Percentiles rank a stretch among this genome's conserved stretches.
Conservation (phyloP, 306 rosid genomes). For the Vachellia collinsii region DNA sequence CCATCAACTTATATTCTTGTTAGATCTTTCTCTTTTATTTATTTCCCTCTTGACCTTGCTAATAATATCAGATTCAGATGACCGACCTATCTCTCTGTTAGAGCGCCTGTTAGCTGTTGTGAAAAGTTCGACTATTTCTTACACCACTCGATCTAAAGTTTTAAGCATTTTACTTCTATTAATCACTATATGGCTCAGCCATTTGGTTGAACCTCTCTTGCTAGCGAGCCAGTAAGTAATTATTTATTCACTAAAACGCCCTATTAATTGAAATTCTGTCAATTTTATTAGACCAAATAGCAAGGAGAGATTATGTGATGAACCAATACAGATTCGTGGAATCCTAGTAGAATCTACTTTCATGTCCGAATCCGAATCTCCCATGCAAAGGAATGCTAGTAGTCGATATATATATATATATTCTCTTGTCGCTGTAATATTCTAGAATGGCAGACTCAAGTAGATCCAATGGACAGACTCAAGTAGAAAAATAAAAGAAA, state of each 20-base stretch:
- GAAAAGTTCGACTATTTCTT: neutral
- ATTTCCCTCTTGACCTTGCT: neutral
- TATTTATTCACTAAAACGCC: neutral
- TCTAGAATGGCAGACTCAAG: no score
- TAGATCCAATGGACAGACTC: neutral
- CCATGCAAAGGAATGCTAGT: slow-evolving; percentile 39
- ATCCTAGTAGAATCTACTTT: slow-evolving; percentile 41
- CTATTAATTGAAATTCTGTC: neutral
- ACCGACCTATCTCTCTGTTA: no score
- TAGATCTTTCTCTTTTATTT: no score
- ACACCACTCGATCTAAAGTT: neutral
- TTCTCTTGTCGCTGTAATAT: neutral
- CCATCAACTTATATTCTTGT: no score
- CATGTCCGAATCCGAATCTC: slow-evolving; percentile 47
- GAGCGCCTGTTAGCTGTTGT: neutral
- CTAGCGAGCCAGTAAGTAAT: neutral
- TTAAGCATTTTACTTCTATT: neutral
- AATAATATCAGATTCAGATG: neutral
- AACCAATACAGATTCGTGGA: slow-evolving; percentile 35
- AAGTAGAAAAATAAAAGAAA: neutral
- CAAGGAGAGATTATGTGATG: slow-evolving; percentile 30
- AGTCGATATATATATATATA: slow-evolving; percentile 5
- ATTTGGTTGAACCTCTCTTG: neutral
- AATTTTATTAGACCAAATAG: slow-evolving; percentile 16
- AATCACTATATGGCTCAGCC: neutral